Percentiles rank a stretch among this genome's conserved stretches.
Conservation (phyloP, 2,329 filamentous ascomycete genomes). For the Coniella vitis region DNA sequence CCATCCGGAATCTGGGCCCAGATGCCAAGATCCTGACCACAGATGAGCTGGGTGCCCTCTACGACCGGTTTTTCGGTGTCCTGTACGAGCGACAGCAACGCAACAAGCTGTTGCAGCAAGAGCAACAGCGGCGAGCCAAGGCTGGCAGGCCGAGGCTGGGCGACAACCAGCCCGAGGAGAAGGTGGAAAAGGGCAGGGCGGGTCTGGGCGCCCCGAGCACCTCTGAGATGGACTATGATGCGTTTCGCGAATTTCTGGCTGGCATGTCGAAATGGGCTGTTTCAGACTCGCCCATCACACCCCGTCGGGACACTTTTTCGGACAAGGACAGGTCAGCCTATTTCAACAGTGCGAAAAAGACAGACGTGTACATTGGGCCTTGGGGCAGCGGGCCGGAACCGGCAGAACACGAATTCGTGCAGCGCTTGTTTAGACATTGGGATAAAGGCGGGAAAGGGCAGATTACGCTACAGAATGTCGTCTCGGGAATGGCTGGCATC, state of each 20-base stretch:
- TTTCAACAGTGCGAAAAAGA: constrained; percentile 47
- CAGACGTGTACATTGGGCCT: constrained; percentile 37
- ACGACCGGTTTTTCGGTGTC: constrained; percentile 89
- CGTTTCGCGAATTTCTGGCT: constrained; percentile 88
- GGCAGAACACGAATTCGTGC: constrained; percentile 91
- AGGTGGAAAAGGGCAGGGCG: constrained; percentile 76
- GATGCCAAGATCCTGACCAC: constrained; percentile 86
- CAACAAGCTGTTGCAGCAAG: constrained; percentile 68
- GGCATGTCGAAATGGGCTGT: constrained; percentile 89
- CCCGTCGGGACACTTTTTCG: constrained; percentile 38
- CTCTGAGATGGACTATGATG: constrained; percentile 94
- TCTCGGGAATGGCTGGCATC: constrained; percentile 81
- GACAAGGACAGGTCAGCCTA: constrained; percentile 54
- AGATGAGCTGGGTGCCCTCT: constrained; percentile 82
- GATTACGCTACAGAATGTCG: constrained; percentile 83
- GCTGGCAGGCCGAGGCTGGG: constrained; percentile 37
- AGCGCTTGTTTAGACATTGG: constrained; percentile 81
- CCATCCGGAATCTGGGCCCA: constrained; percentile 88
- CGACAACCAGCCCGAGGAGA: constrained; percentile 35
- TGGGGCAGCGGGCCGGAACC: constrained; percentile 58
- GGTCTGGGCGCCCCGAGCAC: constrained; percentile 76
- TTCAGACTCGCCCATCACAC: constrained; percentile 68
- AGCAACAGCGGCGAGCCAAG: constrained; percentile 60
- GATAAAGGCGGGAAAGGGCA: constrained; percentile 71
- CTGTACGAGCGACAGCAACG: constrained; percentile 88